Evolutionary conservation across 2,329 filamentous ascomycete species (phyloP).

Genomic region (Aspergillus texensis): DNA sequence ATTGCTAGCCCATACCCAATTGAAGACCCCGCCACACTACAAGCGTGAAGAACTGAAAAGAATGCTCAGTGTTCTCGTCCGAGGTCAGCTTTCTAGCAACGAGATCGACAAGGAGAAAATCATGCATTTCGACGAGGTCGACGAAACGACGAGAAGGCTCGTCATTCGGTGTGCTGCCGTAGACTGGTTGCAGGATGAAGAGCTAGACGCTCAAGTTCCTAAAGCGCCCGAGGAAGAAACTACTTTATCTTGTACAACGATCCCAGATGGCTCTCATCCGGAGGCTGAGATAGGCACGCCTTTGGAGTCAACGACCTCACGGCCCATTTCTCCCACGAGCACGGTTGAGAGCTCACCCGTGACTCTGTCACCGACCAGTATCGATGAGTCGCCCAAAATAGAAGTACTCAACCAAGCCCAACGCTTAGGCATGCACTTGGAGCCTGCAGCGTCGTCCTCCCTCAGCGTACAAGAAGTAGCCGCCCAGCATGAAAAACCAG

Average conservation of each 20-base stretch:
- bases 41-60: conserved; percentile 83
- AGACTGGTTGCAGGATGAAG: conserved; percentile 46
- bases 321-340: conserved; percentile 36
- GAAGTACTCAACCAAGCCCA: conserved; percentile 24
- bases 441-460: conserved; percentile 69
- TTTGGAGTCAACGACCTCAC: conserved; percentile 36
- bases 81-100: conserved; percentile 68
- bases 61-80: conserved; percentile 72
- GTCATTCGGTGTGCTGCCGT: conserved; percentile 50
- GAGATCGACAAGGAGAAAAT: conserved; percentile 49
- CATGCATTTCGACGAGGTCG: conserved; percentile 53
- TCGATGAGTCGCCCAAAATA: neutral
- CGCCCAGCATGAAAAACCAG: conserved; percentile 77
- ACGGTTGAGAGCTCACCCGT: conserved; percentile 45
- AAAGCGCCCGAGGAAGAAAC: conserved; percentile 15
- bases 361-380: conserved; percentile 47
- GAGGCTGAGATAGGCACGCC: conserved; percentile 26
- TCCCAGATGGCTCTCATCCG: conserved; percentile 11
- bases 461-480: conserved; percentile 79
- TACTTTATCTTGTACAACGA: neutral
- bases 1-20: conserved; percentile 85
- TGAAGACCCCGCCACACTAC: conserved; percentile 84
- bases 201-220: conserved; percentile 13
- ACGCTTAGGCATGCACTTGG: conserved; percentile 69
- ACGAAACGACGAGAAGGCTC: conserved; percentile 52